These are phyloP conservation scores for Atkinsonella hypoxylon DNA, from an alignment of 2,329 filamentous ascomycete species.

Conservation along the genomic window DNA sequence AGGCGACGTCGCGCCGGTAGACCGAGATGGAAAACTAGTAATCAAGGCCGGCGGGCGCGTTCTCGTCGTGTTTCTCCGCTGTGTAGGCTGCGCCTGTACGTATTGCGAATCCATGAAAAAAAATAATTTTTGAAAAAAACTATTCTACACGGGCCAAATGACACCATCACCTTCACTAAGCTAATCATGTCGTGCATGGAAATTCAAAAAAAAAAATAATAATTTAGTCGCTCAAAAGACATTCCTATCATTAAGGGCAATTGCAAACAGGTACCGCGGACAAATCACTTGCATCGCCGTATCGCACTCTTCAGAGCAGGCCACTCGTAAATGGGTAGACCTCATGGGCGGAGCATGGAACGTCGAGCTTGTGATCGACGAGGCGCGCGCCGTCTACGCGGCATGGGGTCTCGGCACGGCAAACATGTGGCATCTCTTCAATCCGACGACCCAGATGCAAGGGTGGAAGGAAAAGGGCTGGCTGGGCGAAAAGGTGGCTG, in stretches of 20 bases:
- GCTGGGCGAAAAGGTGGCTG: constrained; percentile 39
- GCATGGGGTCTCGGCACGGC: constrained; percentile 45
- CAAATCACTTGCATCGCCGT: constrained; percentile 43
- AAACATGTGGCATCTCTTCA: constrained; percentile 38
- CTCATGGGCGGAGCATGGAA: constrained; percentile 45
- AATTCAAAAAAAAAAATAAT: too few species aligned
- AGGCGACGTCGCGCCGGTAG: constrained; percentile 35
- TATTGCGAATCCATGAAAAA: constrained; percentile 8
- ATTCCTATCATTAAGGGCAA: constrained; percentile 41
- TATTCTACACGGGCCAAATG: too few species aligned
- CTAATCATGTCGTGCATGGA: constrained; percentile 1
- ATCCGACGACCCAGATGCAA: constrained; percentile 39
- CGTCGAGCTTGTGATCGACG: constrained; percentile 43
- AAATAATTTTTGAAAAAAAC: too few species aligned
- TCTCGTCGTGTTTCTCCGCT: constrained; percentile 40
- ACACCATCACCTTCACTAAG: too few species aligned
- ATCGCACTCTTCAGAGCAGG: constrained; percentile 44
- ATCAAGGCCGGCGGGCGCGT: constrained; percentile 32
- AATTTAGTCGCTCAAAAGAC: constrained; percentile 43
- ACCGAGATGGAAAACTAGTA: constrained; percentile 31
- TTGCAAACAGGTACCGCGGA: constrained; percentile 38
- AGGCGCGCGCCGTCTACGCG: constrained; percentile 44
- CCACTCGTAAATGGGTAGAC: constrained; percentile 45
- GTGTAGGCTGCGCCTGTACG: constrained; percentile 44
- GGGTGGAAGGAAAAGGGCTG: constrained; percentile 43